Percentiles rank a stretch among this genome's conserved stretches.
These are phyloP conservation scores for Acorus gramineus DNA, from an alignment of 106 monocot species.

Conservation along the genomic window DNA sequence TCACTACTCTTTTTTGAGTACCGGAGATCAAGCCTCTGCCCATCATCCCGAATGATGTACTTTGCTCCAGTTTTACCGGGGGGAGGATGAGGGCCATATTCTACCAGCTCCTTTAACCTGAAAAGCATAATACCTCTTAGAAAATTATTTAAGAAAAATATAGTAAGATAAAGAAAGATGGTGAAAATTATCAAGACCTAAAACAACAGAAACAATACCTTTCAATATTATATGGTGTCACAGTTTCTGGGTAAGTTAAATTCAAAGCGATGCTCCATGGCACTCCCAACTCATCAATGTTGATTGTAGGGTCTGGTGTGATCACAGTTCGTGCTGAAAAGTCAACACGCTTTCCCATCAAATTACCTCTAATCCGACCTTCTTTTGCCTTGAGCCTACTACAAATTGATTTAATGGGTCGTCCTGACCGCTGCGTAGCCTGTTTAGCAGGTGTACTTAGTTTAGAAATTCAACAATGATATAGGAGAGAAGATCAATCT, in stretches of 20 bases:
- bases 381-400: slow-evolving; percentile 97
- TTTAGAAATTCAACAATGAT: background rate
- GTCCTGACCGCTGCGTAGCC: slow-evolving; percentile 91
- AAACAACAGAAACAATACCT: slow-evolving; percentile 29
- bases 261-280: slow-evolving; percentile 97
- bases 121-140: background rate
- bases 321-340: slow-evolving; percentile 93
- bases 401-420: slow-evolving; percentile 96
- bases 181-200: too few species aligned
- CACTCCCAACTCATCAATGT: slow-evolving; percentile 87
- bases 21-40: slow-evolving; percentile 92
- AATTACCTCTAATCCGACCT: slow-evolving; percentile 93
- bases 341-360: slow-evolving; percentile 96
- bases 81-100: slow-evolving; percentile 98
- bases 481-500: background rate
- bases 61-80: slow-evolving; percentile 98
- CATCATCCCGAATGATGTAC: slow-evolving; percentile 97
- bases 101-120: slow-evolving; percentile 93
- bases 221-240: slow-evolving; percentile 94
- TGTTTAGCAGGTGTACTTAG: slow-evolving; percentile 13
- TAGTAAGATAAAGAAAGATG: background rate
- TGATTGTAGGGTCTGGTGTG: slow-evolving; percentile 91
- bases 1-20: slow-evolving; percentile 96
- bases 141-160: background rate
- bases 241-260: slow-evolving; percentile 90